A percentile compares a stretch with the other conserved stretches of the same genome.
phyloP scores from a whole-genome alignment of 169 alveolate genomes.

The Perkinsus marinus region DNA sequence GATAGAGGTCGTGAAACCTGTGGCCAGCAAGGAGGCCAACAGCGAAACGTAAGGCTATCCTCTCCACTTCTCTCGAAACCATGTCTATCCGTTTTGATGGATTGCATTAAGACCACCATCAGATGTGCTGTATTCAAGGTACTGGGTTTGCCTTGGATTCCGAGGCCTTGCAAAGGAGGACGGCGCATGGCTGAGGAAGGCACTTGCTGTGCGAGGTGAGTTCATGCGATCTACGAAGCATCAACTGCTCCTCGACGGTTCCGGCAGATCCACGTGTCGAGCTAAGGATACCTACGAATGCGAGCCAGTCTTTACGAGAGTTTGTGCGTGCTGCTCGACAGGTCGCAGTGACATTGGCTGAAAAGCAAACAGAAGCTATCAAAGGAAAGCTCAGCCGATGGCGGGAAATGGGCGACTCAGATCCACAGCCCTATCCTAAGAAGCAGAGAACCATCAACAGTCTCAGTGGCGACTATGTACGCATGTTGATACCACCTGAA shows the following conservation, averaged over 20 bases:
- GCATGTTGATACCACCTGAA: background rate
- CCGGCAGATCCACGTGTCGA: background rate
- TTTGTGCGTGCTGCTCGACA: background rate
- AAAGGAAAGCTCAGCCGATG: background rate
- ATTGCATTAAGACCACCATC: no score
- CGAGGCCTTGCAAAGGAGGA: background rate
- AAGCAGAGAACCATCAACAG: background rate
- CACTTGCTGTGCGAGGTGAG: background rate
- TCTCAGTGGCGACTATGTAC: background rate
- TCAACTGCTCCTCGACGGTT: background rate
- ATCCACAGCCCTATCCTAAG: background rate
- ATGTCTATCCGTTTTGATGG: background rate
- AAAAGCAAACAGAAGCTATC: background rate
- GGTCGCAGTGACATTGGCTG: background rate
- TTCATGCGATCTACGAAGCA: background rate
- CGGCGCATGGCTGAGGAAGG: background rate
- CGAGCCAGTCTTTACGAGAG: background rate
- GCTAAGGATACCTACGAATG: background rate
- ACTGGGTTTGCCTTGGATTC: background rate
- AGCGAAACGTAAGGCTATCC: background rate
- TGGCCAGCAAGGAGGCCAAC: slow-evolving; percentile 12
- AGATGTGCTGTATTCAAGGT: background rate
- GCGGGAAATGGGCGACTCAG: background rate
- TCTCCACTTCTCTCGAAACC: background rate
- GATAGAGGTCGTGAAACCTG: slow-evolving; percentile 23